These are phyloP conservation scores for Acacia acuminata DNA, from an alignment of 306 rosid species.

Conservation along the genomic window DNA sequence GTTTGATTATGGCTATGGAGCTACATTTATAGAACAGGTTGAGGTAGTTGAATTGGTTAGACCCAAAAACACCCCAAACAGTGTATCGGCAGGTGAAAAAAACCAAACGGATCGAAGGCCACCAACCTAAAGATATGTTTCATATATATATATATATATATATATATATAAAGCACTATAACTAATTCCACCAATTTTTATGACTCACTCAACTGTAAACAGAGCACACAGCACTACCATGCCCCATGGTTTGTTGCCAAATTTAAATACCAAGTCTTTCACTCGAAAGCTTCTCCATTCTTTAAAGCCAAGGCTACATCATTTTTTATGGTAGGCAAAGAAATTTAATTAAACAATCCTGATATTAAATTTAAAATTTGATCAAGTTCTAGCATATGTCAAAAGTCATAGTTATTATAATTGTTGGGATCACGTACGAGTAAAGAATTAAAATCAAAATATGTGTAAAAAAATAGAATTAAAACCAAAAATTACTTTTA, in stretches of 20 bases:
- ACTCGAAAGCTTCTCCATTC: constrained; percentile 30
- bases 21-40: not conserved
- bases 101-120: not conserved
- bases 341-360: not conserved
- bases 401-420: not conserved
- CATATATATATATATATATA: not conserved
- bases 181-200: constrained; percentile 12
- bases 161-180: not conserved
- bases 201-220: not conserved
- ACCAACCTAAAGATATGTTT: constrained; percentile 15
- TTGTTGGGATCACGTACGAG: not conserved
- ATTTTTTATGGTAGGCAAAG: constrained; percentile 19
- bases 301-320: constrained; percentile 61
- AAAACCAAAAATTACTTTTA: no score
- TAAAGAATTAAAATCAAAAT: no score
- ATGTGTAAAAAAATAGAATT: no score
- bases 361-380: not conserved
- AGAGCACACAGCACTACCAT: not conserved
- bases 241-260: constrained; percentile 11
- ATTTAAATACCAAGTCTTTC: not conserved
- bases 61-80: constrained; percentile 21
- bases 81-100: constrained; percentile 6
- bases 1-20: not conserved
- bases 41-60: constrained; percentile 7
- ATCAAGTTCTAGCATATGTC: not conserved